These are phyloP conservation scores for Trichoderma guizhouense DNA, from an alignment of 2,329 filamentous ascomycete genomes.

Conservation along the genomic window DNA sequence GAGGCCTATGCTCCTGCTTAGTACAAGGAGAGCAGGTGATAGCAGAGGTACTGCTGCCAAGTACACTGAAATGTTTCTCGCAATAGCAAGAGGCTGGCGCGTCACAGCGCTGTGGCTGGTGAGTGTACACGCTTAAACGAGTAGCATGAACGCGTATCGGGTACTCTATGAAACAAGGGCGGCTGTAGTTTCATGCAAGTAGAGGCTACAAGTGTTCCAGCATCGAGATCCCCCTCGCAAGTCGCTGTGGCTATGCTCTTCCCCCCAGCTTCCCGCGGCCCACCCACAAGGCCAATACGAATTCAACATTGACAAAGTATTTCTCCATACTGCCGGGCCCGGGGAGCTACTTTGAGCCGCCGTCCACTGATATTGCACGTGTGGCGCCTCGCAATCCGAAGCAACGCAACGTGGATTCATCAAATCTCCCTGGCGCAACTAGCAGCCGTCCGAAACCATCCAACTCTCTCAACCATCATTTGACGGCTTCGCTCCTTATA, in stretches of 20 bases:
- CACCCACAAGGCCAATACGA: neutral
- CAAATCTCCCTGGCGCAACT: slow-evolving; percentile 9
- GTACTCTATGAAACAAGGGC: neutral
- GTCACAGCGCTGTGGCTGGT: slow-evolving; percentile 17
- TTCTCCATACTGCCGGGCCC: neutral
- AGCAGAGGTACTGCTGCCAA: neutral
- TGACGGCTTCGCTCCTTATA: slow-evolving; percentile 15
- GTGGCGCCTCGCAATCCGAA: slow-evolving; percentile 10
- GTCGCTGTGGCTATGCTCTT: slow-evolving; percentile 7
- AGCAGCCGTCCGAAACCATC: slow-evolving; percentile 5
- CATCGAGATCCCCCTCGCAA: neutral
- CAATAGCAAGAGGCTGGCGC: neutral
- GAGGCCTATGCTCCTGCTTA: slow-evolving; percentile 8
- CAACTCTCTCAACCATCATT: slow-evolving; percentile 5
- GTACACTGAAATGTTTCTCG: neutral
- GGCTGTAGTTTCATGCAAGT: neutral
- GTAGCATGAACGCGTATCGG: neutral
- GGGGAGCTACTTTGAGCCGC: neutral
- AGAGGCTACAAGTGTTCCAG: neutral
- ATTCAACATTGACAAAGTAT: neutral
- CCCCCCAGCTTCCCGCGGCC: neutral
- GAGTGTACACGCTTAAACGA: neutral
- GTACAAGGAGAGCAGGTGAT: slow-evolving; percentile 3
- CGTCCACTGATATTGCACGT: neutral
- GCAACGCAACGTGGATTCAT: slow-evolving; percentile 19